Evolutionary conservation across 116 monocot genomes (phyloP).

Genomic region (Trichopus zeylanicus): DNA sequence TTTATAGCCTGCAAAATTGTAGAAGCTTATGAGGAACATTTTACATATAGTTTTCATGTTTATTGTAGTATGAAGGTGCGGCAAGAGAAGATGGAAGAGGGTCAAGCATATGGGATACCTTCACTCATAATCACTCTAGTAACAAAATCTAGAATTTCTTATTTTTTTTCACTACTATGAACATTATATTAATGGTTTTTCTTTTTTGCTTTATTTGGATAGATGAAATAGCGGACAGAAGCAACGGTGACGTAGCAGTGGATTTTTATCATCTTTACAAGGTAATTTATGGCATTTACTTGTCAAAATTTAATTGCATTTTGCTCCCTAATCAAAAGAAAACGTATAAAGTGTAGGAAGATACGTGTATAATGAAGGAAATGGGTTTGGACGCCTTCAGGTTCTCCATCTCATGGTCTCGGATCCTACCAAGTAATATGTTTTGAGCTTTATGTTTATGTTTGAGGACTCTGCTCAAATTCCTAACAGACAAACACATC

Average conservation of each 20-base stretch:
- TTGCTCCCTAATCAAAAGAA: background rate
- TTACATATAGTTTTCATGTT: background rate
- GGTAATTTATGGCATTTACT: background rate
- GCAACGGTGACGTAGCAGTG: slow-evolving; percentile 14
- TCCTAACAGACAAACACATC: no score
- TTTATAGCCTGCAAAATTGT: background rate
- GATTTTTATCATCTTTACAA: slow-evolving; percentile 4
- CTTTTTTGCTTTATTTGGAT: background rate
- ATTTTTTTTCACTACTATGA: background rate
- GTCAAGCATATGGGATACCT: slow-evolving; percentile 6
- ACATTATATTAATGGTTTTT: no score
- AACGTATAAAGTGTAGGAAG: slow-evolving; percentile 12
- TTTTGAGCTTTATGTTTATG: no score
- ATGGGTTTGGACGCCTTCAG: slow-evolving; percentile 2
- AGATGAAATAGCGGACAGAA: slow-evolving; percentile 11
- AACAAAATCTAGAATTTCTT: background rate
- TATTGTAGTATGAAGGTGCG: slow-evolving; percentile 2
- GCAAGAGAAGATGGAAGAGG: background rate
- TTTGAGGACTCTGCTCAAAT: no score
- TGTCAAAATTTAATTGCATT: background rate
- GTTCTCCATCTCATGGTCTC: slow-evolving; percentile 23
- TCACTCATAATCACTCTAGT: background rate
- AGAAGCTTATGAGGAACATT: background rate
- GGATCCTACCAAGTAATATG: slow-evolving; percentile 23
- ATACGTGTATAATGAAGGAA: slow-evolving; percentile 5